Evolutionary conservation across 1,139 yeast species (phyloP), one percentile per base, ranked within the genome.

Genomic region (Scheffersomyces segobiensis): DNA sequence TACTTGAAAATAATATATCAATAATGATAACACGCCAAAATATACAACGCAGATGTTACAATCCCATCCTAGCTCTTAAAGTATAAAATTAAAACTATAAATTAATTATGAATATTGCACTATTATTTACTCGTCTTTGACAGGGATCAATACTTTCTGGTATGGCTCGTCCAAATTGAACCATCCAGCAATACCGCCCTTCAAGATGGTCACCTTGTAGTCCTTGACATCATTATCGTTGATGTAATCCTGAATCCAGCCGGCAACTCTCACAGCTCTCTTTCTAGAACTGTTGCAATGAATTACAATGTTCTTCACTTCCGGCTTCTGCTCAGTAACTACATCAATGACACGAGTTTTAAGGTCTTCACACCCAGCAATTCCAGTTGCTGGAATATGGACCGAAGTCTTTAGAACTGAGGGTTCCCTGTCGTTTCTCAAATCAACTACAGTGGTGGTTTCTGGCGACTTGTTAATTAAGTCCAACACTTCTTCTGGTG

Each of bases 161-260:
- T 53, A 60, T 6, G 62, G 58, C 32, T 56, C 59, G 18, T 52
- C 59, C 32, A 56, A 57, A 19, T 57, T 54, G 21, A 54, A 47
- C 62, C 62, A 60, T 3, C 60, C 58, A 10, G 59, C 55, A 42
- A 58, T 57, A 17, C 62, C 60, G 4, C 59, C 63, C 17, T 59
- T 56, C 17, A 61, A 56, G 18, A 60, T 49, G 12, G 61, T 56
- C 24, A 59, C 63, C 32, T 53, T 49, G 22, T 56, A 56, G 49
- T 56, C 57, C 5, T 53, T 48, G 5, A 49, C 53, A 18, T 56
- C 52, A 17, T 51, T 48, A n/a, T 55, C 59, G 12, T 56, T 53
- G 18, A 59, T 42, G 52, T 58, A 57, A 47, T 59, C 61, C 46
- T 59, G 56, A 32, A 57, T 58, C 61, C 61, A 59, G 1, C 63